Evolutionary conservation across 2,329 filamentous ascomycete genomes (phyloP), one percentile per base, ranked within the genome.

Genomic region (Diplodia seriata): DNA sequence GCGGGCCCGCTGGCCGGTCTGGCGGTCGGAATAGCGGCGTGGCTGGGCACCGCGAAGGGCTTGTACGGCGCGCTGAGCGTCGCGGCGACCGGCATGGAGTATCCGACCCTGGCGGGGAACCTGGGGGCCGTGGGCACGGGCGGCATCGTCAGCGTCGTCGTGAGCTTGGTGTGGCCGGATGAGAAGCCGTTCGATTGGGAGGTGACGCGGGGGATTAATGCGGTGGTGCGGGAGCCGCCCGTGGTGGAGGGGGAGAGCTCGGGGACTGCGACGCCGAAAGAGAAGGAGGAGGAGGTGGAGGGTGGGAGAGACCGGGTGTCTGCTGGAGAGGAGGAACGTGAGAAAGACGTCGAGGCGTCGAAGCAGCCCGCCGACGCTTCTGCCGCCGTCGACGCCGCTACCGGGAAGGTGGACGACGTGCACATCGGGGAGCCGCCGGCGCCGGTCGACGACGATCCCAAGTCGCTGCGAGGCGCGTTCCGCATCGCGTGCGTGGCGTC

Each of bases 101-200:
- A 86, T 0, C 85, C 85, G 0, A 86, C 84, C 55, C 77, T 86
- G 1, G 86, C 84, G 56, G 85, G 85, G 2, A 85, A 83, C 0
- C 81, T 85, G 0, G 83, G 83, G 0, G 85, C 84, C 0, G 77
- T 79, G 1, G 71, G 84, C 15, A 79, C 77, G 49, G 80, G 82
- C 0, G 72, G 75, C 0, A 62, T 81, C 0, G 85, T 84, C 69
- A 84, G 83, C 0, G 67, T 84, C 7, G 50, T 82, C 8, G 83
- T 86, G 36, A 84, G 84, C 0, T 72, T 83, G 4, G 67, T 82
- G 3, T 81, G 76, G 31, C 83, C 57, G 43, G 40, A 49, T 12
- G 11, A 82, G 0, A 79, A 81, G 47, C 77, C 80, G 15, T 82
- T 79, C 67, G 75, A 81, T 64, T 81, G 79, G 79, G 73, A 73